Percentiles rank a stretch among this genome's conserved stretches.
These are phyloP conservation scores for Mortierella sp. DNA, from an alignment of 371 early-diverging fungal genomes.

Conservation along the genomic window DNA sequence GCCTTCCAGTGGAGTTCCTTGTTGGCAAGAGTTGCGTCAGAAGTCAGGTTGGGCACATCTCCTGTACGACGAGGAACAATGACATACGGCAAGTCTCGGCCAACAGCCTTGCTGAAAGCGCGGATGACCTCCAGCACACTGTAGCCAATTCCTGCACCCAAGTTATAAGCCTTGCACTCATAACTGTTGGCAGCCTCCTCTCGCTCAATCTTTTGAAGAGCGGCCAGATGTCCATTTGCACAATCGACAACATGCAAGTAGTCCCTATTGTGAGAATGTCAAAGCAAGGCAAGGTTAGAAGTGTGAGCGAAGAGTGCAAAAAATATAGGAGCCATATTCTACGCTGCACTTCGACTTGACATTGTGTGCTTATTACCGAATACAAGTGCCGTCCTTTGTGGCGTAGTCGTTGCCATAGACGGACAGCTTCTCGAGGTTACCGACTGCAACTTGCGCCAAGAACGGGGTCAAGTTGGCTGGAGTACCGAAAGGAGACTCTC, in stretches of 20 bases:
- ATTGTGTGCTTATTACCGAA: slow-evolving; percentile 69
- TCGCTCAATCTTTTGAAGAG: slow-evolving; percentile 76
- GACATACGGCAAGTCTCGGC: slow-evolving; percentile 74
- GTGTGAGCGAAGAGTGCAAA: not conserved
- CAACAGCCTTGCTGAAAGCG: slow-evolving; percentile 80
- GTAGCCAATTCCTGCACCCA: slow-evolving; percentile 88
- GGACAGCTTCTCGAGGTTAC: slow-evolving; percentile 78
- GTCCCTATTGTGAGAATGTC: slow-evolving; percentile 65
- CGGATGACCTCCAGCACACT: slow-evolving; percentile 89
- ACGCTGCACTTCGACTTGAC: not conserved
- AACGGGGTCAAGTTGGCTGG: slow-evolving; percentile 94
- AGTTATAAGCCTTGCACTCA: slow-evolving; percentile 83
- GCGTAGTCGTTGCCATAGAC: slow-evolving; percentile 90
- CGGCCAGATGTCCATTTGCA: slow-evolving; percentile 89
- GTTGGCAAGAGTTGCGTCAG: slow-evolving; percentile 80
- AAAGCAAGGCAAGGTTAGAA: slow-evolving; percentile 10
- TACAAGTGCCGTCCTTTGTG: slow-evolving; percentile 91
- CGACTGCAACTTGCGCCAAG: slow-evolving; percentile 85
- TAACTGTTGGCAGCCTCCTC: slow-evolving; percentile 55
- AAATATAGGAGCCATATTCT: not conserved
- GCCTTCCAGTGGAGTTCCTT: slow-evolving; percentile 85
- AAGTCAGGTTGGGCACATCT: slow-evolving; percentile 88
- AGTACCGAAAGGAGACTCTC: slow-evolving; percentile 86
- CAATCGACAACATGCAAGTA: slow-evolving; percentile 93
- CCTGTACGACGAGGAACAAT: slow-evolving; percentile 80